Conservation (phyloP, 805 yeast genomes). For the Groenewaldozyma tartarivorans region DNA sequence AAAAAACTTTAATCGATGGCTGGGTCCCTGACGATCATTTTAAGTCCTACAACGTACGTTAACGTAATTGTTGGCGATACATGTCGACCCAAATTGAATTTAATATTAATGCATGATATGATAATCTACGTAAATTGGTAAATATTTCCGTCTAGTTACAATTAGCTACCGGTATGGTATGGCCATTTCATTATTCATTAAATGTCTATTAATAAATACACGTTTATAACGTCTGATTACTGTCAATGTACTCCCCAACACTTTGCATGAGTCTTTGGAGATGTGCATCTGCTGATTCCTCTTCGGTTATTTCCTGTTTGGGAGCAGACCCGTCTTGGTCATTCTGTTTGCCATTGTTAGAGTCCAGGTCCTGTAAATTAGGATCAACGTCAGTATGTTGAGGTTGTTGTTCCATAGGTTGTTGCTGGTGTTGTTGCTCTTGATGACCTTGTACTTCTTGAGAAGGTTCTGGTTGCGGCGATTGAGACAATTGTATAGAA, state of each 20-base stretch:
- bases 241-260: constrained; percentile 21
- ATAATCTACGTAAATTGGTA: too few relatives aligned
- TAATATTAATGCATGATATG: too few relatives aligned
- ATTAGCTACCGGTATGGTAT: too few relatives aligned
- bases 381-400: not conserved
- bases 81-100: too few relatives aligned
- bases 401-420: not conserved
- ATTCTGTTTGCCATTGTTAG: not conserved
- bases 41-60: too few relatives aligned
- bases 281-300: constrained; percentile 13
- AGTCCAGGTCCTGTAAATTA: not conserved
- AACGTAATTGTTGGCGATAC: too few relatives aligned
- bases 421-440: not conserved
- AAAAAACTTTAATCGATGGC: too few relatives aligned
- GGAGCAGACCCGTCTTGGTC: not conserved
- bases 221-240: constrained; percentile 14
- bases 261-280: constrained; percentile 21
- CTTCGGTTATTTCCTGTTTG: constrained; percentile 1
- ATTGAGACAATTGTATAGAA: not conserved
- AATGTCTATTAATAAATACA: too few relatives aligned
- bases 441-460: not conserved
- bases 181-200: too few relatives aligned
- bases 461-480: not conserved
- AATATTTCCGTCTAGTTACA: too few relatives aligned
- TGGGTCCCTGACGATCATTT: too few relatives aligned